Base-by-base conservation (phyloP, 129 eudicot genomes). In the Flaveria brownii region DNA sequence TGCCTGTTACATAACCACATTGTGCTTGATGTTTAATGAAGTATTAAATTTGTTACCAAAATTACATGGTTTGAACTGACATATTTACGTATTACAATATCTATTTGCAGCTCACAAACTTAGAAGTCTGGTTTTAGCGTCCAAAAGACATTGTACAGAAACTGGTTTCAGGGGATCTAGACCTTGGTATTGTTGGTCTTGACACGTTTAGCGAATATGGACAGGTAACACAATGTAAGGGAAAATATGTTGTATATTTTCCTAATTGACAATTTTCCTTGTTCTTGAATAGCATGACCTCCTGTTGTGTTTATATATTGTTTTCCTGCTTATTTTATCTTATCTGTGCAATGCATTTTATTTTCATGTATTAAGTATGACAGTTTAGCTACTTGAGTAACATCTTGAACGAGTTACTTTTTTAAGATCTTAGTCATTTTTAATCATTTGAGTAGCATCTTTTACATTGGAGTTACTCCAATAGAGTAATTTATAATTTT, bases 111-210 rank as follows among this genome's bases (percentile, higher is more conserved):
- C 80, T 93, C 4, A 54, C 90, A 68, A 90, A 93, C 73, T 50
- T 93, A 68, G 95, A 93, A 78, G 98, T 93, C 59, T 93, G 97
- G 98, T 93, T 93, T 82, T 96, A 90, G 68, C 92, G 96, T 45
- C 98, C 98, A 23, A 93, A 90, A 82, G 96, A 93, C 66, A 83
- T 93, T 30, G 93, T 93, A 63, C 82, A 96, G 61, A 93, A 90
- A 79, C 74, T 90, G 84, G 84, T 93, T 43, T 90, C 98, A 56
- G 98, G 98, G 74, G 98, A 93, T 85, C 66, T 93, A 55, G 98
- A 93, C 88, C 85, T 93, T 68, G 97, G 98, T 25, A 85, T 93
- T 69, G 97, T 93, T 67, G 98, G 98, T 78, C 88, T 90, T 76
- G 98, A 93, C 79, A 93, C 87, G 14, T 81, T 93, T 54, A 64